phyloP scores from a whole-genome alignment of 2,329 filamentous ascomycete genomes.

The Arthrobotrys entomopaga region DNA sequence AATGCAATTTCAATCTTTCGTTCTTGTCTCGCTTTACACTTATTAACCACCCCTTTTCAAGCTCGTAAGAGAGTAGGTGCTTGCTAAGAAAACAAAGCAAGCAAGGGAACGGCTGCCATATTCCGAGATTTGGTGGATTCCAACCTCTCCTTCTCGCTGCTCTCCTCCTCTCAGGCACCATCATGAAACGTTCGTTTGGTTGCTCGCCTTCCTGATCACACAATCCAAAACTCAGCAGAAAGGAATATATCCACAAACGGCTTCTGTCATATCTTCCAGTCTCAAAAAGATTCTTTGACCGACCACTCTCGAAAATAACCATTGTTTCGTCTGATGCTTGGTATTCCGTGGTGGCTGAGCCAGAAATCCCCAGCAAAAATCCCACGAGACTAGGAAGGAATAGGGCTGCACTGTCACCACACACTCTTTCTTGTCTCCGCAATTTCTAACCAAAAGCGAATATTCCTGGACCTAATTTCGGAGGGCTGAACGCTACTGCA shows the following conservation, averaged over 20 bases:
- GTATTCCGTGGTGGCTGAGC: constrained; percentile 53
- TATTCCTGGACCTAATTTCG: constrained; percentile 40
- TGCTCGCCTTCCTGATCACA: constrained; percentile 22
- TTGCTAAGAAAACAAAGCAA: constrained; percentile 30
- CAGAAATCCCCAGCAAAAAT: background rate
- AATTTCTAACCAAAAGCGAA: constrained; percentile 53
- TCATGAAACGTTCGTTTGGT: constrained; percentile 14
- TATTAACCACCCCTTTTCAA: too few relatives aligned
- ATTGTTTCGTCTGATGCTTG: constrained; percentile 53
- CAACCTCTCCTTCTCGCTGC: background rate
- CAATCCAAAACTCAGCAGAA: constrained; percentile 14
- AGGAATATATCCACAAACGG: constrained; percentile 6
- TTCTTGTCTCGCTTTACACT: background rate
- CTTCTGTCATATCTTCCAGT: background rate
- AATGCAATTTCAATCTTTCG: constrained; percentile 4
- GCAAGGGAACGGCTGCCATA: constrained; percentile 20
- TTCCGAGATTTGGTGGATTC: background rate
- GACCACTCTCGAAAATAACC: constrained; percentile 18
- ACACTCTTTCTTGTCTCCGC: constrained; percentile 40
- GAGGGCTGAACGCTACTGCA: constrained; percentile 44
- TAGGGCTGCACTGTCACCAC: constrained; percentile 50
- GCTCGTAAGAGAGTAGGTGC: too few relatives aligned
- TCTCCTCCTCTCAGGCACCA: background rate
- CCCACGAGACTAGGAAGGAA: constrained; percentile 41
- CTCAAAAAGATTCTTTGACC: constrained; percentile 5